phyloP scores from a whole-genome alignment of 2,329 filamentous ascomycete species.

The Cryphonectria carpinicola region DNA sequence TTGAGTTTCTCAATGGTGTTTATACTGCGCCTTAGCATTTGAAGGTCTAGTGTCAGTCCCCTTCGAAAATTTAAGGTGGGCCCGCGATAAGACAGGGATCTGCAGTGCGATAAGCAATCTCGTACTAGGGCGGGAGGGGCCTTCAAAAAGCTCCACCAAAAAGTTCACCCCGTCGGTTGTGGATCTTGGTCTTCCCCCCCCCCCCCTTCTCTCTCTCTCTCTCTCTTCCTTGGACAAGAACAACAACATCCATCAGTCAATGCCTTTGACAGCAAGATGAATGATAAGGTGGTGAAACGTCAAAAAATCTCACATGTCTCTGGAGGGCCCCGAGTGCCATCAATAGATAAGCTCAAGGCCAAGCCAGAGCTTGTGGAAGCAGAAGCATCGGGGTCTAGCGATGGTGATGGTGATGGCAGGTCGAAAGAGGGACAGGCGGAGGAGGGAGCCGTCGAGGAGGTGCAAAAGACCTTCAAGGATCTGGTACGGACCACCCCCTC shows the following conservation, averaged over 20 bases:
- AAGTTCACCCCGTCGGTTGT: conserved; percentile 33
- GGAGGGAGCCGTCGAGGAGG: conserved; percentile 32
- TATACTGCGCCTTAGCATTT: not conserved
- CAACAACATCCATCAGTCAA: not conserved
- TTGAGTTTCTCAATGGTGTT: not conserved
- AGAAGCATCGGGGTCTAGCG: conserved; percentile 26
- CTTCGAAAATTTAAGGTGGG: conserved; percentile 41
- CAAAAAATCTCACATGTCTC: conserved; percentile 44
- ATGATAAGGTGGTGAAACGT: conserved; percentile 40
- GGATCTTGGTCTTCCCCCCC: not conserved
- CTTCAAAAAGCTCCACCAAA: conserved; percentile 39
- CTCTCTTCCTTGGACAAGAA: not conserved
- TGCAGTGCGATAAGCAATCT: conserved; percentile 36
- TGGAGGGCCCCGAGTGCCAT: conserved; percentile 12
- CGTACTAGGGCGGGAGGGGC: no score
- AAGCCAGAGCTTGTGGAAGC: conserved; percentile 9
- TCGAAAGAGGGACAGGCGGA: conserved; percentile 30
- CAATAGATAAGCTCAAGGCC: conserved; percentile 25
- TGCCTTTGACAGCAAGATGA: conserved; percentile 5
- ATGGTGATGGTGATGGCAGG: conserved; percentile 32
- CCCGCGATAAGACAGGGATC: conserved; percentile 34
- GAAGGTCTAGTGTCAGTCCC: not conserved
- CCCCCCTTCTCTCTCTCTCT: not conserved
- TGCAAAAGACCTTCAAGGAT: conserved; percentile 67
- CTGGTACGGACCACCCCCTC: conserved; percentile 44